phyloP scores from a whole-genome alignment of 148 eudicot species.

The Limonium bicolor region DNA sequence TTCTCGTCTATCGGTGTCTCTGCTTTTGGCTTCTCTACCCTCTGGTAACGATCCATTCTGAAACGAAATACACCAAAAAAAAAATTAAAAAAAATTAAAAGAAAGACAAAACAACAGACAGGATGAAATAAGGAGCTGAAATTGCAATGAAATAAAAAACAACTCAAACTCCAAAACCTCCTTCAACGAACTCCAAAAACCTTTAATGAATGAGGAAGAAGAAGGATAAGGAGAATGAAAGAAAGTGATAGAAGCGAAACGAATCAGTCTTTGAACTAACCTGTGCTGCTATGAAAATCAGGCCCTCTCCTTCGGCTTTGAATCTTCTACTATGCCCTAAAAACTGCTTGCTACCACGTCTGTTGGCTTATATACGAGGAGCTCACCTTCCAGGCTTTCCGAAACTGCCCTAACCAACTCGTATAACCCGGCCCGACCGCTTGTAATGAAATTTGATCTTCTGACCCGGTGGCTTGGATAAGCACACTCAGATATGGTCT shows the following conservation, averaged over 20 bases:
- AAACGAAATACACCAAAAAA: neutral
- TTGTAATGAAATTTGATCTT: too few relatives aligned
- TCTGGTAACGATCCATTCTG: slow-evolving; percentile 85
- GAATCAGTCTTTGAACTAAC: slow-evolving; percentile 4
- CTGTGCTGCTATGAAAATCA: too few relatives aligned
- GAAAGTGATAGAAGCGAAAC: neutral
- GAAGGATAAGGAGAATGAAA: neutral
- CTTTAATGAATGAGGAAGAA: neutral
- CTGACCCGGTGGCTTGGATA: too few relatives aligned
- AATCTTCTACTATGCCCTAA: slow-evolving; percentile 62
- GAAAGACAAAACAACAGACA: slow-evolving; percentile 3
- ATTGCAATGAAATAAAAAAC: neutral
- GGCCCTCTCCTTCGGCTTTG: slow-evolving; percentile 58
- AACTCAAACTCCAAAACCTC: neutral
- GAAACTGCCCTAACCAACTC: slow-evolving; percentile 25
- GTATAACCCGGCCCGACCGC: neutral
- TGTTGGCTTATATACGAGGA: slow-evolving; percentile 4
- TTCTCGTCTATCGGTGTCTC: slow-evolving; percentile 89
- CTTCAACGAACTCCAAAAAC: neutral
- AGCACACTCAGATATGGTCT: too few relatives aligned
- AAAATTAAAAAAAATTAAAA: slow-evolving; percentile 4
- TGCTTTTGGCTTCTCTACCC: slow-evolving; percentile 86
- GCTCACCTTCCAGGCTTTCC: neutral
- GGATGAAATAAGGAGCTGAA: neutral
- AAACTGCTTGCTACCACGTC: slow-evolving; percentile 8